These are phyloP conservation scores for Aspergillus novoparasiticus DNA, from an alignment of 2,329 filamentous ascomycete genomes.

Conservation along the genomic window DNA sequence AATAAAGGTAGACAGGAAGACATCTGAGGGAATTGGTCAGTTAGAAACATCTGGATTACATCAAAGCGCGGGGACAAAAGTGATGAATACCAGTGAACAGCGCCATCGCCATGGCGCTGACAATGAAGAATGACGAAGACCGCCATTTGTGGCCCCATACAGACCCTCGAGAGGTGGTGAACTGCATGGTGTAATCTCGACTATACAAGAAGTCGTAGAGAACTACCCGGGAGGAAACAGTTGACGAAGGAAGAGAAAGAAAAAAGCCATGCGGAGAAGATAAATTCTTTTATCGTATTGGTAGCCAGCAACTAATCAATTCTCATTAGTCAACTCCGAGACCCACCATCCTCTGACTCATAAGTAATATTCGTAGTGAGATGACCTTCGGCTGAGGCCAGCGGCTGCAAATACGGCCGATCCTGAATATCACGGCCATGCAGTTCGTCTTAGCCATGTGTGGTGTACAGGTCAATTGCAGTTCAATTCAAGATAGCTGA, in stretches of 20 bases:
- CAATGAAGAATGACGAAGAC: slow-evolving; percentile 26
- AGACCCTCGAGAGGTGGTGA: slow-evolving; percentile 7
- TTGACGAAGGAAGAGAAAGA: not conserved
- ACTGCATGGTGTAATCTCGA: slow-evolving; percentile 10
- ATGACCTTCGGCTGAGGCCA: not conserved
- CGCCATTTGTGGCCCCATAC: slow-evolving; percentile 26
- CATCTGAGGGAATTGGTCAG: slow-evolving; percentile 20
- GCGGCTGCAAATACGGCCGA: not conserved
- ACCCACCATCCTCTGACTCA: not conserved
- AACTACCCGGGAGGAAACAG: not conserved
- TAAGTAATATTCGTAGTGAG: not conserved
- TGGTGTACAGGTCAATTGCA: not conserved
- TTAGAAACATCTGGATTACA: not conserved
- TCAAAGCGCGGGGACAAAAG: not conserved
- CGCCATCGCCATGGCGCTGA: slow-evolving; percentile 27
- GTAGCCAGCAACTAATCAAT: not conserved
- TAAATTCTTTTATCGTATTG: slow-evolving; percentile 1
- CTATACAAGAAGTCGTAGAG: not conserved
- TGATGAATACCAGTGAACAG: slow-evolving; percentile 23
- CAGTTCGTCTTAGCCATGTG: not conserved
- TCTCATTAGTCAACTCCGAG: not conserved
- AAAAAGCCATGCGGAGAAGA: not conserved
- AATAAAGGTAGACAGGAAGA: slow-evolving; percentile 34
- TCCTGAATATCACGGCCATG: not conserved
- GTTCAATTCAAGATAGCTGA: not conserved